A percentile compares a stretch with the other conserved stretches of the same genome.
These are phyloP conservation scores for Phoma sp. DNA, from an alignment of 2,329 filamentous ascomycete species.

Conservation along the genomic window DNA sequence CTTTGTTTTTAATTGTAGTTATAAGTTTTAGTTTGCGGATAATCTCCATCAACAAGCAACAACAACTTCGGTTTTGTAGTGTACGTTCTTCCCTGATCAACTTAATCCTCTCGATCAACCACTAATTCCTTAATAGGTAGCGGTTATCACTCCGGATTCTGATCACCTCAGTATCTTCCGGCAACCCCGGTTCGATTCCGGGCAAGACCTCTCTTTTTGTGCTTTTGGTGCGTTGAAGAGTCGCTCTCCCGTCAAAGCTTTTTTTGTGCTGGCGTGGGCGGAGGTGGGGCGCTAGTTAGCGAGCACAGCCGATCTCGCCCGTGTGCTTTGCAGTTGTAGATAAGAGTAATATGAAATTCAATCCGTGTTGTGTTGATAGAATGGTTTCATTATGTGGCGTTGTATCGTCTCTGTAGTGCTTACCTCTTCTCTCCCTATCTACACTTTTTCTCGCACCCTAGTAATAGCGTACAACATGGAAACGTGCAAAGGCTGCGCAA, in stretches of 20 bases:
- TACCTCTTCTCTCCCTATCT: background rate
- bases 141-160: constrained; percentile 27
- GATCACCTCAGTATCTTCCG: constrained; percentile 21
- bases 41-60: background rate
- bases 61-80: constrained; percentile 13
- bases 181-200: constrained; percentile 25
- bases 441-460: constrained; percentile 4
- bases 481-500: constrained; percentile 35
- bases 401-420: background rate
- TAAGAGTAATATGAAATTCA: too few species aligned
- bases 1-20: too few species aligned
- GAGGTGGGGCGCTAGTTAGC: background rate
- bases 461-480: constrained; percentile 16
- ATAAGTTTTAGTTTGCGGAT: background rate
- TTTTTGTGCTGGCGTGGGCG: background rate
- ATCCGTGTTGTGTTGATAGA: too few species aligned
- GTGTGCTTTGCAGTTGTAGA: too few species aligned
- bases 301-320: background rate
- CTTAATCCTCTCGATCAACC: background rate
- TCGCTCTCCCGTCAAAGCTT: background rate
- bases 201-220: constrained; percentile 20
- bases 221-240: too few species aligned
- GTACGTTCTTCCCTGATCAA: constrained; percentile 6
- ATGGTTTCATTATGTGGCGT: background rate
- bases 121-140: constrained; percentile 8